Conservation (phyloP, 2,329 filamentous ascomycete species). For the Fusarium devonianum region DNA sequence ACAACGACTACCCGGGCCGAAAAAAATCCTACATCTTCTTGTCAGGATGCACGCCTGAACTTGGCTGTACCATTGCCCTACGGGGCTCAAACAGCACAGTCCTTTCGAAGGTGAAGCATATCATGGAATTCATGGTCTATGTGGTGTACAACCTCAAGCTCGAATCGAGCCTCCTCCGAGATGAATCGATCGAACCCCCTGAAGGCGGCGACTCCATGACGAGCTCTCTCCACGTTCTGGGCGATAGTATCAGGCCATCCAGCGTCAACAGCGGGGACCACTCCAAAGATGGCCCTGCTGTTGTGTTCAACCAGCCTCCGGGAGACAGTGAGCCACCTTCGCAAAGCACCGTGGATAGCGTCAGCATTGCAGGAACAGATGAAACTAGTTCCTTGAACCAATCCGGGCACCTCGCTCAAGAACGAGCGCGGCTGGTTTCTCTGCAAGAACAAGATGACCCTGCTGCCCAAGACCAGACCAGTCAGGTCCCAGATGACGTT, state of each 20-base stretch:
- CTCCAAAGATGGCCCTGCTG: slow-evolving; percentile 41
- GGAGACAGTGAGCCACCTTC: slow-evolving; percentile 49
- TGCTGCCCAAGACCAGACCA: slow-evolving; percentile 58
- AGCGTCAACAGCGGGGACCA: slow-evolving; percentile 44
- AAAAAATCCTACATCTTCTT: slow-evolving; percentile 97
- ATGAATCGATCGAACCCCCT: slow-evolving; percentile 88
- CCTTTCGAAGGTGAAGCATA: slow-evolving; percentile 83
- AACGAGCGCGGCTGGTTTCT: slow-evolving; percentile 43
- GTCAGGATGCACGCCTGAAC: slow-evolving; percentile 85
- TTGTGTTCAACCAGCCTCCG: slow-evolving; percentile 47
- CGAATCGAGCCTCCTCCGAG: slow-evolving; percentile 91
- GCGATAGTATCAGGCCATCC: slow-evolving; percentile 49
- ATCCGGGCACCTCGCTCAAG: slow-evolving; percentile 33
- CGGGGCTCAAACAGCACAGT: slow-evolving; percentile 77
- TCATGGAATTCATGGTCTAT: slow-evolving; percentile 99
- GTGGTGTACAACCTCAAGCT: slow-evolving; percentile 98
- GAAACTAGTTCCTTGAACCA: slow-evolving; percentile 41
- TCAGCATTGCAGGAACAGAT: slow-evolving; percentile 39
- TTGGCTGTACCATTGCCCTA: slow-evolving; percentile 94
- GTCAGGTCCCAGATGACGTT: slow-evolving; percentile 75
- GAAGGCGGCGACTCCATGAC: slow-evolving; percentile 56
- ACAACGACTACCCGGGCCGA: slow-evolving; percentile 72
- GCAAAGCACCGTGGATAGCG: slow-evolving; percentile 44
- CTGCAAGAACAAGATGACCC: slow-evolving; percentile 56
- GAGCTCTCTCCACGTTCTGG: slow-evolving; percentile 51